Percentiles rank a stretch among this genome's conserved stretches.
phyloP scores from a whole-genome alignment of 2,329 filamentous ascomycete genomes.

The Xylariaceae sp. region DNA sequence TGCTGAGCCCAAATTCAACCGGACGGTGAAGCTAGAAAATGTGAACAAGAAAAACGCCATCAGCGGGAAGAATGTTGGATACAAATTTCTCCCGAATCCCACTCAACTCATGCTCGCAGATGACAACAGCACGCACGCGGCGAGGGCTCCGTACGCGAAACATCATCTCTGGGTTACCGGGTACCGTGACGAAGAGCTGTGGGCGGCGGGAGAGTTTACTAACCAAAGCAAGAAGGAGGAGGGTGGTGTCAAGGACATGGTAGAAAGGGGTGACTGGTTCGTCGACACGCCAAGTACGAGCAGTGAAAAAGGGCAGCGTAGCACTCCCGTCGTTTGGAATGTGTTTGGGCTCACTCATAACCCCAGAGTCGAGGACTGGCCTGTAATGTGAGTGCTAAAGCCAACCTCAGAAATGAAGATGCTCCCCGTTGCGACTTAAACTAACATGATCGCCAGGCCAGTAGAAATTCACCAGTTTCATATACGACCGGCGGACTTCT shows the following conservation, averaged over 20 bases:
- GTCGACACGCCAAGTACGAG: conserved; percentile 35
- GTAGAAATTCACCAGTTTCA: conserved; percentile 56
- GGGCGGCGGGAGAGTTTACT: conserved; percentile 58
- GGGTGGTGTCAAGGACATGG: conserved; percentile 56
- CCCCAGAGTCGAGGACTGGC: conserved; percentile 57
- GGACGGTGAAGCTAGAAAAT: conserved; percentile 58
- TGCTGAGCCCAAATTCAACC: conserved; percentile 60
- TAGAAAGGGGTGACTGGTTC: conserved; percentile 55
- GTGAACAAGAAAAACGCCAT: conserved; percentile 52
- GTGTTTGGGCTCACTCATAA: conserved; percentile 58
- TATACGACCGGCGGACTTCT: conserved; percentile 54
- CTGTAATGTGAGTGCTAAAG: conserved; percentile 54
- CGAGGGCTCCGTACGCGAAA: conserved; percentile 53
- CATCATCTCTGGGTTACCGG: conserved; percentile 59
- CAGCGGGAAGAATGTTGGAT: conserved; percentile 57
- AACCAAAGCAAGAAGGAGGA: conserved; percentile 54
- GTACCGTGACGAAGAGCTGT: conserved; percentile 57
- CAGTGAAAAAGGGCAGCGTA: conserved; percentile 47
- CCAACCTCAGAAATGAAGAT: background rate
- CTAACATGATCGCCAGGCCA: conserved; percentile 46
- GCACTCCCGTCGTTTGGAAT: conserved; percentile 61
- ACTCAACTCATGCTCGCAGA: conserved; percentile 57
- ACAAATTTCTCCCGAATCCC: conserved; percentile 54
- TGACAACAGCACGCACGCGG: conserved; percentile 50
- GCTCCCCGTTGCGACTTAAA: background rate